Evolutionary conservation across 2,329 filamentous ascomycete genomes (phyloP).

Genomic region (Pseudopithomyces maydicus): DNA sequence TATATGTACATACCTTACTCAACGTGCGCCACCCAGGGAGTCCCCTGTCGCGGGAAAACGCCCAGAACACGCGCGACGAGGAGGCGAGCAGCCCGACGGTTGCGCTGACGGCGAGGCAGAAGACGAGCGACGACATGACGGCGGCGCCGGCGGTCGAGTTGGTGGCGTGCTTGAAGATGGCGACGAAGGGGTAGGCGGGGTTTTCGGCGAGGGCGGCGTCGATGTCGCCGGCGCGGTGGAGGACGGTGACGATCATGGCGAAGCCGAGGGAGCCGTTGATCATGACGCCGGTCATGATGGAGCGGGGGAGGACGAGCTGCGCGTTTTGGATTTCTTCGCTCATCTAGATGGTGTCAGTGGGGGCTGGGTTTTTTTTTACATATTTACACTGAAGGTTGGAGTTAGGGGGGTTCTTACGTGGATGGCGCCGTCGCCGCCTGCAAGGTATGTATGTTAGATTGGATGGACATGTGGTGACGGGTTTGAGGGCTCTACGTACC

Average conservation of each 20-base stretch:
- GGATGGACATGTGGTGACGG: no score
- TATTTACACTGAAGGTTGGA: neutral
- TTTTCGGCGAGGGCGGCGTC: conserved; percentile 31
- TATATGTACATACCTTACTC: conserved; percentile 22
- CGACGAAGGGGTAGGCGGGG: conserved; percentile 54
- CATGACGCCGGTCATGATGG: conserved; percentile 39
- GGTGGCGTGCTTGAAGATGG: conserved; percentile 49
- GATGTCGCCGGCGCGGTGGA: conserved; percentile 43
- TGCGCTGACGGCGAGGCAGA: conserved; percentile 39
- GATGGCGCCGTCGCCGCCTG: conserved; percentile 40
- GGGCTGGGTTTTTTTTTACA: neutral
- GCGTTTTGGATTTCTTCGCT: conserved; percentile 31
- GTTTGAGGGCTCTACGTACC: neutral
- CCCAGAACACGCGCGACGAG: conserved; percentile 45
- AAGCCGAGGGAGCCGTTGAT: conserved; percentile 44
- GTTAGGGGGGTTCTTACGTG: conserved; percentile 29
- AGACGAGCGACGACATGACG: conserved; percentile 46
- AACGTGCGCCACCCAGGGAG: conserved; percentile 42
- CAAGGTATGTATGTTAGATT: no score
- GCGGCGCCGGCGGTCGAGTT: conserved; percentile 46
- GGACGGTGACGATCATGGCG: conserved; percentile 37
- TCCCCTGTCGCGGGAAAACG: conserved; percentile 48
- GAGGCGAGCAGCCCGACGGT: conserved; percentile 44
- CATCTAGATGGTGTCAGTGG: conserved; percentile 26
- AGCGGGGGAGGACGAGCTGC: conserved; percentile 27